These are phyloP conservation scores for Ophiosphaerella herpotricha DNA, from an alignment of 2,329 filamentous ascomycete genomes.

Conservation along the genomic window DNA sequence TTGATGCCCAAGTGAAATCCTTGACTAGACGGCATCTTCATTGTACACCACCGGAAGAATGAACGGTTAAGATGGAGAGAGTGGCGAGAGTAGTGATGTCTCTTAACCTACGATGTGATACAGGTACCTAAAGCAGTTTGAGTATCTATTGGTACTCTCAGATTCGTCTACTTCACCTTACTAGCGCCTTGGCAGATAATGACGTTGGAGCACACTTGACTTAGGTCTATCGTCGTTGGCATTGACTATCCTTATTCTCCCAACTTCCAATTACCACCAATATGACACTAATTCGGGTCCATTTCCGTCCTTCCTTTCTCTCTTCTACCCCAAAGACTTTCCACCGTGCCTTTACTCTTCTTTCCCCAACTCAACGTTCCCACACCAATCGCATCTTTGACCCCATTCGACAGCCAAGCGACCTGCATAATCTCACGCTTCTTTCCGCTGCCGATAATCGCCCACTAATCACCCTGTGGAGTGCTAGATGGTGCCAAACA, in stretches of 20 bases:
- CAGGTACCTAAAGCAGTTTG: too few species aligned
- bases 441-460: constrained; percentile 52
- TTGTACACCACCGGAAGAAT: too few species aligned
- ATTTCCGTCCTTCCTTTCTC: background rate
- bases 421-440: constrained; percentile 54
- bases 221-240: background rate
- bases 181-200: constrained; percentile 14
- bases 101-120: too few species aligned
- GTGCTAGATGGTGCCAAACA: constrained; percentile 53
- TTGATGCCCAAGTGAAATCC: too few species aligned
- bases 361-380: constrained; percentile 15
- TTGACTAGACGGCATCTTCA: too few species aligned
- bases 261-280: background rate
- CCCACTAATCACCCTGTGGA: constrained; percentile 57
- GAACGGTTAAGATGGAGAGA: background rate
- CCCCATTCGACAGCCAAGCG: constrained; percentile 53
- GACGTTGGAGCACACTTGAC: constrained; percentile 9
- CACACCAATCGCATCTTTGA: constrained; percentile 41
- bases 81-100: background rate
- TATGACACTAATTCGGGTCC: background rate
- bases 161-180: background rate
- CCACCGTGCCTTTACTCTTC: constrained; percentile 21
- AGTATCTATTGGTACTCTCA: too few species aligned
- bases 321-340: background rate
- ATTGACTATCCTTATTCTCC: background rate